Conservation (phyloP, 768 basidiomycete species). For the Hypsizygus marmoreus region DNA sequence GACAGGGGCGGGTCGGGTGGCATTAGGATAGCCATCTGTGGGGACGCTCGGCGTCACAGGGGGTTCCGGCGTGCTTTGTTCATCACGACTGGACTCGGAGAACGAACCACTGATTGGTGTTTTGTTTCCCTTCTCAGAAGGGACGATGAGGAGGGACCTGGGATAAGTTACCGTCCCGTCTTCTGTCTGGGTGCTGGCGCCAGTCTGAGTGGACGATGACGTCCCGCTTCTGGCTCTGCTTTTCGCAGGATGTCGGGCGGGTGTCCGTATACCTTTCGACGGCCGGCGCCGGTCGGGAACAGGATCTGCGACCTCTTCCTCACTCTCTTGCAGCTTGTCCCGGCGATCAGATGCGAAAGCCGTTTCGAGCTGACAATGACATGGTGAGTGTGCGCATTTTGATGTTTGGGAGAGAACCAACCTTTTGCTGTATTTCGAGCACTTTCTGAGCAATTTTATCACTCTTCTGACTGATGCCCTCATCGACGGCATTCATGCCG, state of each 20-base stretch:
- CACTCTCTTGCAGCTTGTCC: conserved; percentile 52
- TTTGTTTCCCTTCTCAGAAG: conserved; percentile 36
- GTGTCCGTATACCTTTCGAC: conserved; percentile 33
- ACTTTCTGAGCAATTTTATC: conserved; percentile 90
- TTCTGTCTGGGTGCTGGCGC: conserved; percentile 28
- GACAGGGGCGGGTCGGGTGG: conserved; percentile 7
- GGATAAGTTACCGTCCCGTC: conserved; percentile 29
- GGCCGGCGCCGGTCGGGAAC: conserved; percentile 44
- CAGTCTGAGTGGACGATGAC: conserved; percentile 60
- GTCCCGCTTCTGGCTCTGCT: conserved; percentile 61
- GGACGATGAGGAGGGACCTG: conserved; percentile 26
- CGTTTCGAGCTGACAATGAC: conserved; percentile 60
- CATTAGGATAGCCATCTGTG: conserved; percentile 28
- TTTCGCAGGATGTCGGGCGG: conserved; percentile 34
- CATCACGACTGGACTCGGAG: conserved; percentile 35
- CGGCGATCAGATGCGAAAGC: conserved; percentile 67
- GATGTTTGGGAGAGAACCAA: conserved; percentile 38
- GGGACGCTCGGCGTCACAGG: conserved; percentile 32
- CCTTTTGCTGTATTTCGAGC: conserved; percentile 88
- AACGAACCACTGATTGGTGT: conserved; percentile 46
- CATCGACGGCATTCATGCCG: conserved; percentile 84
- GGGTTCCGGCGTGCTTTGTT: conserved; percentile 34
- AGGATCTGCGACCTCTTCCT: conserved; percentile 55
- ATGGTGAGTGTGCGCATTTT: not conserved
- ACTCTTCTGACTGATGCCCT: conserved; percentile 80